phyloP scores from a whole-genome alignment of 2,329 filamentous ascomycete species.

The Tolypocladium capitatum region DNA sequence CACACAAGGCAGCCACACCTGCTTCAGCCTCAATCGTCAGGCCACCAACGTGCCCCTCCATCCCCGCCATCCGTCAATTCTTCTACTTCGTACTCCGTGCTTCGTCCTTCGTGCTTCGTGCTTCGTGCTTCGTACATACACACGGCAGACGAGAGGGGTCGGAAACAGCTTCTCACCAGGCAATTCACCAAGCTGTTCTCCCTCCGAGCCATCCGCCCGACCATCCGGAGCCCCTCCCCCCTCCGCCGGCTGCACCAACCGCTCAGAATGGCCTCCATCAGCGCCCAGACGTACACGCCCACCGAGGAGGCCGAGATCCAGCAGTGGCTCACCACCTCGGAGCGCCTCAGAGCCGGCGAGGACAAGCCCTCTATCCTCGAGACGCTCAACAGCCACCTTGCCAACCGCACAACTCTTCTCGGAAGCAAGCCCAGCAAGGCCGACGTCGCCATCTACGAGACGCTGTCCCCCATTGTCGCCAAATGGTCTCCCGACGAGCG shows the following conservation, averaged over 20 bases:
- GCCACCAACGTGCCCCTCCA: conserved; percentile 4
- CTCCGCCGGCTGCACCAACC: conserved; percentile 8
- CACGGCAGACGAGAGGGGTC: conserved; percentile 1
- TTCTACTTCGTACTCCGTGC: no score
- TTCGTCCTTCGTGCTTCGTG: no score
- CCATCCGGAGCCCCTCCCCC: conserved; percentile 24
- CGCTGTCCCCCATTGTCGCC: conserved; percentile 62
- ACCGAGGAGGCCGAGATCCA: conserved; percentile 77
- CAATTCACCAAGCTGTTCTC: conserved; percentile 28
- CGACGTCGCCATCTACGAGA: conserved; percentile 71
- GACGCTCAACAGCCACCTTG: conserved; percentile 74
- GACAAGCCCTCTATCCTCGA: conserved; percentile 58
- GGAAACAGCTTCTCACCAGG: not conserved
- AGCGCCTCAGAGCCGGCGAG: conserved; percentile 45
- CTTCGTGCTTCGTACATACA: no score
- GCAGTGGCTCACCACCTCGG: conserved; percentile 73
- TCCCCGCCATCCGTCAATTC: conserved; percentile 5
- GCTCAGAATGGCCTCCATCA: conserved; percentile 52
- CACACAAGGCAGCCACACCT: conserved; percentile 1
- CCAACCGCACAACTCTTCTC: conserved; percentile 76
- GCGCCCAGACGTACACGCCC: conserved; percentile 56
- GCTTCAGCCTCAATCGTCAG: not conserved
- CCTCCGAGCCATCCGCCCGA: conserved; percentile 21
- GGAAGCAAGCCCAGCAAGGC: conserved; percentile 82
- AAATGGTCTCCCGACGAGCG: conserved; percentile 75